Conservation (phyloP, 75 land plant species). For the Pinus albicaulis region DNA sequence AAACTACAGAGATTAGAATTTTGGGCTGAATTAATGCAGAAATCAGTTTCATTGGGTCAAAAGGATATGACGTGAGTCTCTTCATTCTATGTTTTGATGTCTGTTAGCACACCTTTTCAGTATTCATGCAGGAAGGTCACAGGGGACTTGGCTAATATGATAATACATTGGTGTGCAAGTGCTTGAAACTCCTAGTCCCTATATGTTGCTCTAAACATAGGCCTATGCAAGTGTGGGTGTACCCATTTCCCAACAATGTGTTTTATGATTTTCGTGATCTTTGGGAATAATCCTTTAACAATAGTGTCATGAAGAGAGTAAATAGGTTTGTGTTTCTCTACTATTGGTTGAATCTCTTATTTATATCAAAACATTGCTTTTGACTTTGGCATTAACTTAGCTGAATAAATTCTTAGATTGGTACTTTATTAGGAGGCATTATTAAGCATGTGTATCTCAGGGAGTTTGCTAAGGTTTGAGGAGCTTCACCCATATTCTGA, state of each 20-base stretch:
- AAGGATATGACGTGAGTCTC: slow-evolving; percentile 44
- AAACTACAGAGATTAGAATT: slow-evolving; percentile 43
- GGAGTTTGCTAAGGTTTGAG: background rate
- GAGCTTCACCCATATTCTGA: background rate
- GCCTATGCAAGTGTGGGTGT: too few relatives aligned
- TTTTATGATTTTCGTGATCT: background rate
- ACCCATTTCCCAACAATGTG: background rate
- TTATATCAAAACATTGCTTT: background rate
- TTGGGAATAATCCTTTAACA: background rate
- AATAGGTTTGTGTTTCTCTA: background rate
- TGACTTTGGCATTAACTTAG: background rate
- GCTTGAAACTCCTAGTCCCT: background rate
- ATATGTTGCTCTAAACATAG: background rate
- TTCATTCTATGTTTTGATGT: slow-evolving; percentile 7
- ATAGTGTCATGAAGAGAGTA: background rate
- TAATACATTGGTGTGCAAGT: background rate
- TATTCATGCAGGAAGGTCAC: background rate
- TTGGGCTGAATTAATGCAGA: slow-evolving; percentile 44
- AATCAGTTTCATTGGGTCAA: slow-evolving; percentile 48
- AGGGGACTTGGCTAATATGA: background rate
- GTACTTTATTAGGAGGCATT: background rate
- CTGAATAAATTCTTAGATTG: background rate
- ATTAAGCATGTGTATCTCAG: background rate
- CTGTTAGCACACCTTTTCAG: background rate
- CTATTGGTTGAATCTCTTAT: background rate